A percentile compares a stretch with the other conserved stretches of the same genome.
Conservation (phyloP, 345 rosid genomes). For the Syzygium aromaticum region DNA sequence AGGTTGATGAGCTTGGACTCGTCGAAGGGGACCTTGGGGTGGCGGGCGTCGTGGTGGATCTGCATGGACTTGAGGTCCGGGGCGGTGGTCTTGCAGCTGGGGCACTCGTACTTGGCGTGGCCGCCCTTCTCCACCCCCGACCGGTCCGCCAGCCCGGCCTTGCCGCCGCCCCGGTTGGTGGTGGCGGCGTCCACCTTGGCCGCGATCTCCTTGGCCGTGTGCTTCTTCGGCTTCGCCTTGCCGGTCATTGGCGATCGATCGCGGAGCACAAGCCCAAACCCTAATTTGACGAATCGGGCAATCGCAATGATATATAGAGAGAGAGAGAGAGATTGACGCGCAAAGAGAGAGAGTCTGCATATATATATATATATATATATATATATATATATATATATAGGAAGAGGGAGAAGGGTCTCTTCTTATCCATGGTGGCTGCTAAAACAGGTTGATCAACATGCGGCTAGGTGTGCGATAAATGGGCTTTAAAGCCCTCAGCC, state of each 20-base stretch:
- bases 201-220: constrained; percentile 91
- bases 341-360: background rate
- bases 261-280: background rate
- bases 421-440: background rate
- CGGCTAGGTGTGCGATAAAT: background rate
- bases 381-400: background rate
- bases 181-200: constrained; percentile 82
- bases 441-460: background rate
- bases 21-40: constrained; percentile 72
- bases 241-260: constrained; percentile 1
- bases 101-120: constrained; percentile 91
- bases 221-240: constrained; percentile 99
- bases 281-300: background rate
- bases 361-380: background rate
- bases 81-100: constrained; percentile 70
- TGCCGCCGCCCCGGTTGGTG: constrained; percentile 93
- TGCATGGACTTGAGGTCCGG: constrained; percentile 84
- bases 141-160: constrained; percentile 71
- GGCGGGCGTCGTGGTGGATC: constrained; percentile 90
- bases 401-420: background rate
- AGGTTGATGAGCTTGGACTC: constrained; percentile 58
- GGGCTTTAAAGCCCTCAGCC: background rate
- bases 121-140: constrained; percentile 73
- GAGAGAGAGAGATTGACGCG: background rate
- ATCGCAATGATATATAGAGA: background rate